A percentile compares a stretch with the other conserved stretches of the same genome.
Evolutionary conservation across 1,284 basidiomycete species (phyloP).

Genomic region (Irpex sp.): DNA sequence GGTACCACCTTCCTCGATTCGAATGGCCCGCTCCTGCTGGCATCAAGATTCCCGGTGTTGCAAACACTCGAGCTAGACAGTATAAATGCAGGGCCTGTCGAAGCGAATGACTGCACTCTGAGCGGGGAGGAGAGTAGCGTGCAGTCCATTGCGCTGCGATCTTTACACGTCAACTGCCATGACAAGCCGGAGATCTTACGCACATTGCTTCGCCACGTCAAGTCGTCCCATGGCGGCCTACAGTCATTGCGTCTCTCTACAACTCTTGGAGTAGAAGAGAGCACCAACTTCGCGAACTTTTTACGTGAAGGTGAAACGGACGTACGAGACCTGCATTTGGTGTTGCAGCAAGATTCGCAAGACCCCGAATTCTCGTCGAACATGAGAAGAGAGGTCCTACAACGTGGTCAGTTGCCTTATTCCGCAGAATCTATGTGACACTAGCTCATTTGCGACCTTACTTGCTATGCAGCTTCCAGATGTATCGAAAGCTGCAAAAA

Average conservation of each 20-base stretch:
- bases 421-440: neutral
- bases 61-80: neutral
- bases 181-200: neutral
- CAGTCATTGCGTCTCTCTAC: neutral
- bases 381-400: neutral
- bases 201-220: neutral
- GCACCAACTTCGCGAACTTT: neutral
- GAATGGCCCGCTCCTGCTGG: neutral
- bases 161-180: neutral
- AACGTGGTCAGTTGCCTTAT: neutral
- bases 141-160: neutral
- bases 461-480: neutral
- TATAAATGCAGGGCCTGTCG: neutral
- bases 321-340: neutral
- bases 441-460: neutral
- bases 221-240: neutral
- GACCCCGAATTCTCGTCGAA: neutral
- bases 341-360: neutral
- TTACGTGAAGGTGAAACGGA: neutral
- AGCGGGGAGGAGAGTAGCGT: neutral
- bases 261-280: neutral
- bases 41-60: neutral
- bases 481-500: conserved; percentile 1
- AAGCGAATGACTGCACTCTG: neutral
- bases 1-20: neutral